A percentile compares a stretch with the other conserved stretches of the same genome.
phyloP scores from a whole-genome alignment of 2,329 filamentous ascomycete species.

The Colletotrichum plurivorum region DNA sequence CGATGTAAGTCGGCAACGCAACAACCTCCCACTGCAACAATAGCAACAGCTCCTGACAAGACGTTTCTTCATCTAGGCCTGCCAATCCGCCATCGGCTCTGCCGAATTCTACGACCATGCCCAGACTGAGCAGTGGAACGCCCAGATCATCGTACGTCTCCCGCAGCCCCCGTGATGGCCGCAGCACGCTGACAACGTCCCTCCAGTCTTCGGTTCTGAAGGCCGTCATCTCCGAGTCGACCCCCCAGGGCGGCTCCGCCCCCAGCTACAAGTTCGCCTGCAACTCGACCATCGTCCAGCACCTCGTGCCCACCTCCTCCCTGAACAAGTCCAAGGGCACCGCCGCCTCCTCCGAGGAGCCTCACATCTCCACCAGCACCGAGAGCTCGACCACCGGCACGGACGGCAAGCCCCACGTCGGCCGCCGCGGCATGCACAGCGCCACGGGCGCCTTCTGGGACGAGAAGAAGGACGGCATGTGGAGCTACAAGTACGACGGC shows the following conservation, averaged over 20 bases:
- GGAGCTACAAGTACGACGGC: constrained; percentile 87
- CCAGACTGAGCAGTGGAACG: constrained; percentile 91
- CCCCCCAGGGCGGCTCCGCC: constrained; percentile 67
- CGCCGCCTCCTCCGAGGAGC: constrained; percentile 62
- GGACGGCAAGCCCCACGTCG: constrained; percentile 79
- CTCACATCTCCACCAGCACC: constrained; percentile 70
- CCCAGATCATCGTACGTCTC: constrained; percentile 84
- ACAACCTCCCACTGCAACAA: not conserved
- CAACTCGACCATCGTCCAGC: constrained; percentile 98
- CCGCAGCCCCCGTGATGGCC: not conserved
- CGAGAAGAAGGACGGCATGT: constrained; percentile 91
- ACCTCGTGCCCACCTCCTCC: constrained; percentile 79
- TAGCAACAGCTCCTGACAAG: constrained; percentile 38
- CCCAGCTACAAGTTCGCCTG: constrained; percentile 93
- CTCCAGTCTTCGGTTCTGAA: constrained; percentile 81
- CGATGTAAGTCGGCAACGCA: constrained; percentile 71
- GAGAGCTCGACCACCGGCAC: constrained; percentile 65
- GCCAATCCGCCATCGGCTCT: constrained; percentile 80
- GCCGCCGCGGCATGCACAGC: constrained; percentile 91
- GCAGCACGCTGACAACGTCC: not conserved
- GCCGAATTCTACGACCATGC: constrained; percentile 89
- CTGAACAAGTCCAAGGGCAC: constrained; percentile 73
- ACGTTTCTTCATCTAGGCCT: constrained; percentile 72
- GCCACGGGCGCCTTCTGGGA: constrained; percentile 91
- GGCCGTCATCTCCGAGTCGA: constrained; percentile 82